A percentile compares a stretch with the other conserved stretches of the same genome.
Evolutionary conservation across 805 yeast species (phyloP).

Genomic region (Priceomyces haplophilus): DNA sequence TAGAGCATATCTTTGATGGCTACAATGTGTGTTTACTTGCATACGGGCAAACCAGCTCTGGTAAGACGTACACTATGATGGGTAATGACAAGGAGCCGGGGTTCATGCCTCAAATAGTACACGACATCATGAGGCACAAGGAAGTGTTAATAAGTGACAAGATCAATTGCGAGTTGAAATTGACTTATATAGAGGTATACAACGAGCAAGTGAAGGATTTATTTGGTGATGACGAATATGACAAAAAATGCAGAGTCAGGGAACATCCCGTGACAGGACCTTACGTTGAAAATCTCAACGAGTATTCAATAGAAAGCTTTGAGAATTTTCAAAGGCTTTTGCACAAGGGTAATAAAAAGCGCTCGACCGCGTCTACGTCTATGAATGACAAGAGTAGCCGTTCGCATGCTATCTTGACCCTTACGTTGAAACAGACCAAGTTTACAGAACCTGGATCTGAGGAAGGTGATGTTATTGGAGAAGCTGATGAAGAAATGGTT

Average conservation of each 20-base stretch:
- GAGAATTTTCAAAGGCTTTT: conserved; percentile 49
- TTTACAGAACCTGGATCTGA: conserved; percentile 31
- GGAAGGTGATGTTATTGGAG: conserved; percentile 27
- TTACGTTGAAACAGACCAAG: conserved; percentile 56
- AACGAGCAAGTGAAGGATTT: conserved; percentile 75
- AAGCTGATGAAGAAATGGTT: conserved; percentile 44
- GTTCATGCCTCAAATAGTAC: conserved; percentile 43
- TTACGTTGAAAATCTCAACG: conserved; percentile 64
- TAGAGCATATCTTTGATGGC: conserved; percentile 47
- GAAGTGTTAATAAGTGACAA: conserved; percentile 33
- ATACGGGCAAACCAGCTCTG: conserved; percentile 44
- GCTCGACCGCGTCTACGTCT: conserved; percentile 71
- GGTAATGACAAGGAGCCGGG: conserved; percentile 35
- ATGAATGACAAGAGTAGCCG: conserved; percentile 74
- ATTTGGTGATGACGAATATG: conserved; percentile 23
- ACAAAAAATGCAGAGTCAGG: conserved; percentile 48
- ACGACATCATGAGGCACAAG: conserved; percentile 48
- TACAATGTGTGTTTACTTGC: conserved; percentile 42
- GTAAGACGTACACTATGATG: conserved; percentile 44
- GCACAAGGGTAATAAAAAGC: conserved; percentile 47
- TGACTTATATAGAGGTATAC: conserved; percentile 72
- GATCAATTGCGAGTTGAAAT: conserved; percentile 37
- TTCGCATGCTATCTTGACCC: conserved; percentile 76
- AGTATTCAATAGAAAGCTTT: conserved; percentile 46
- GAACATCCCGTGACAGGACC: conserved; percentile 69